Conservation (phyloP, 176 grass and related monocot species). For the Bonia amplexicaulis region DNA sequence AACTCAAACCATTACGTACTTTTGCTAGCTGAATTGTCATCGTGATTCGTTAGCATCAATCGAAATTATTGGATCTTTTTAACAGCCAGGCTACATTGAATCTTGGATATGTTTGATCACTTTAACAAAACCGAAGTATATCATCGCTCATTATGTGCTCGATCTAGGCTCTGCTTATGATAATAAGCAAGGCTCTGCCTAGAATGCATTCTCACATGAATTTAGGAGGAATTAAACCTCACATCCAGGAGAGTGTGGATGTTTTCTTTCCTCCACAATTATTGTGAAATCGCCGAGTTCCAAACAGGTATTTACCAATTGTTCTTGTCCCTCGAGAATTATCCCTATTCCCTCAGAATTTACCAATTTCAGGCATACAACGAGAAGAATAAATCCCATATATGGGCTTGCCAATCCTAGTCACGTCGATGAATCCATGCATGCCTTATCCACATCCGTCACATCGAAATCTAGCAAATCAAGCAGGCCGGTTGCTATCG, state of each 20-base stretch:
- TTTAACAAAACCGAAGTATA: background rate
- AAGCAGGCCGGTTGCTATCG: background rate
- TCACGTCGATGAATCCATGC: background rate
- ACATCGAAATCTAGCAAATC: background rate
- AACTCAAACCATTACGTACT: background rate
- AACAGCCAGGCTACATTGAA: background rate
- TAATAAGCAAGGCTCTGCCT: too few relatives aligned
- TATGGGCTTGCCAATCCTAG: background rate
- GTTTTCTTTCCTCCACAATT: background rate
- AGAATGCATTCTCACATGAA: background rate
- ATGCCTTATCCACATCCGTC: slow-evolving; percentile 24
- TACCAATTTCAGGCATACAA: background rate
- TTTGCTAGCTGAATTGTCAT: background rate
- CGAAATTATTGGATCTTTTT: background rate
- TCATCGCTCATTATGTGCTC: too few relatives aligned
- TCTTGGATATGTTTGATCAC: background rate
- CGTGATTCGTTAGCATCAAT: background rate
- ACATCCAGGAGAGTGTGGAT: background rate
- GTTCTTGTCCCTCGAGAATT: too few relatives aligned
- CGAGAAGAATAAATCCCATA: background rate
- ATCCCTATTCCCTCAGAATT: background rate
- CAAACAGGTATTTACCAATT: too few relatives aligned
- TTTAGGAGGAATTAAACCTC: too few relatives aligned
- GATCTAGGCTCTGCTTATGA: too few relatives aligned
- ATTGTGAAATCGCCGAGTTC: background rate